Conservation (phyloP, 805 yeast genomes). For the Candida dajiaensis region DNA sequence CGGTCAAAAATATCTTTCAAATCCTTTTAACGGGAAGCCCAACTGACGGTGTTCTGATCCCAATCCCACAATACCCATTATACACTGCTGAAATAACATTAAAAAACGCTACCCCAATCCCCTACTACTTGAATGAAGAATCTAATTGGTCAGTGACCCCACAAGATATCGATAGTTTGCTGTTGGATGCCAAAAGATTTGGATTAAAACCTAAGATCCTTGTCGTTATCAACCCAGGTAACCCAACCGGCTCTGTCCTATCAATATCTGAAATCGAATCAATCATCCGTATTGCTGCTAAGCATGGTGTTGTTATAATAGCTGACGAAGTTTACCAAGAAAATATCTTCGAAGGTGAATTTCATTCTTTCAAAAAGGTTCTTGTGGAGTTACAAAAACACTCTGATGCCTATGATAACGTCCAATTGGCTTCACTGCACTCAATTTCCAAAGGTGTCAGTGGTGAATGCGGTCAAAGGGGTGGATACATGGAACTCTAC, state of each 20-base stretch:
- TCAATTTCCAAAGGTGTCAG: conserved; percentile 97
- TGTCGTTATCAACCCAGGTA: conserved; percentile 96
- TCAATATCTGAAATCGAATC: conserved; percentile 59
- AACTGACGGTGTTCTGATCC: conserved; percentile 74
- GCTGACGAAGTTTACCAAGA: conserved; percentile 99
- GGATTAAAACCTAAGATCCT: conserved; percentile 68
- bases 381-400: conserved; percentile 57
- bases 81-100: conserved; percentile 93
- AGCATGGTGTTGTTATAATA: conserved; percentile 75
- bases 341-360: conserved; percentile 77
- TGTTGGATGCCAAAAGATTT: conserved; percentile 39
- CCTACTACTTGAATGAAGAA: conserved; percentile 79
- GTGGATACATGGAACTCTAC: conserved; percentile 93
- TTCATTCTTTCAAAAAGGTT: conserved; percentile 79
- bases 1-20: conserved; percentile 74
- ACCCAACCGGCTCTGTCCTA: conserved; percentile 92
- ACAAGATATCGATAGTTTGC: conserved; percentile 49
- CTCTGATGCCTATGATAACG: conserved; percentile 52
- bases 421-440: conserved; percentile 89
- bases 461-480: conserved; percentile 99
- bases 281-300: conserved; percentile 75
- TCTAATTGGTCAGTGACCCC: conserved; percentile 83
- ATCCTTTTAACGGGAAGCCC: conserved; percentile 60
- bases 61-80: conserved; percentile 97
- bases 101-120: conserved; percentile 75